These are phyloP conservation scores for Isatis lusitanica DNA, from an alignment of 441 rosid species.

Conservation along the genomic window DNA sequence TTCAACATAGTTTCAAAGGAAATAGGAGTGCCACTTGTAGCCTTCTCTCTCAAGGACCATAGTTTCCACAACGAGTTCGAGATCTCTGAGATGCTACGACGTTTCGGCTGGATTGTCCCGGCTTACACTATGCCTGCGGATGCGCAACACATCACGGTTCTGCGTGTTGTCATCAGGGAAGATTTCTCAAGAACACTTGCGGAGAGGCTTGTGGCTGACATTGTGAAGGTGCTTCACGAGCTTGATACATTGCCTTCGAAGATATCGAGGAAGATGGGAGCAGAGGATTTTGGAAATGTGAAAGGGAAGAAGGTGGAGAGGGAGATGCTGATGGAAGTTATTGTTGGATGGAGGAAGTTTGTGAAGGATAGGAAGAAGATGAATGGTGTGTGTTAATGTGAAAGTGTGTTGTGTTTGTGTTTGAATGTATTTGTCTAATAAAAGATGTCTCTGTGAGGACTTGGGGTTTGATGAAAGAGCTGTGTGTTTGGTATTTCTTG, in stretches of 20 bases:
- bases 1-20: constrained; percentile 79
- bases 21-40: constrained; percentile 75
- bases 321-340: constrained; percentile 68
- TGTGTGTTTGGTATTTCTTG: constrained; percentile 19
- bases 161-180: constrained; percentile 78
- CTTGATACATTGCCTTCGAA: constrained; percentile 64
- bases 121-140: constrained; percentile 87
- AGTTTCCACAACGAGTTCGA: constrained; percentile 62
- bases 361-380: constrained; percentile 55
- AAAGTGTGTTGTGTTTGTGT: constrained; percentile 8
- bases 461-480: constrained; percentile 4
- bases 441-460: neutral
- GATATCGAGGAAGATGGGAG: constrained; percentile 41
- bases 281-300: constrained; percentile 29
- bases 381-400: constrained; percentile 34
- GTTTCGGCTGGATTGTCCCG: constrained; percentile 84
- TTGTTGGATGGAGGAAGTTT: constrained; percentile 70
- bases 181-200: constrained; percentile 82
- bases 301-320: constrained; percentile 55
- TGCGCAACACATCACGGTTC: constrained; percentile 78
- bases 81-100: constrained; percentile 67
- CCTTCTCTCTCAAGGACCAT: constrained; percentile 80
- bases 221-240: constrained; percentile 70
- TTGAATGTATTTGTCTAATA: neutral
- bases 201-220: constrained; percentile 70